Evolutionary conservation across 352 stramenopile genomes (phyloP), one percentile per base, ranked within the genome.

Genomic region (Pelagophyceae sp.): DNA sequence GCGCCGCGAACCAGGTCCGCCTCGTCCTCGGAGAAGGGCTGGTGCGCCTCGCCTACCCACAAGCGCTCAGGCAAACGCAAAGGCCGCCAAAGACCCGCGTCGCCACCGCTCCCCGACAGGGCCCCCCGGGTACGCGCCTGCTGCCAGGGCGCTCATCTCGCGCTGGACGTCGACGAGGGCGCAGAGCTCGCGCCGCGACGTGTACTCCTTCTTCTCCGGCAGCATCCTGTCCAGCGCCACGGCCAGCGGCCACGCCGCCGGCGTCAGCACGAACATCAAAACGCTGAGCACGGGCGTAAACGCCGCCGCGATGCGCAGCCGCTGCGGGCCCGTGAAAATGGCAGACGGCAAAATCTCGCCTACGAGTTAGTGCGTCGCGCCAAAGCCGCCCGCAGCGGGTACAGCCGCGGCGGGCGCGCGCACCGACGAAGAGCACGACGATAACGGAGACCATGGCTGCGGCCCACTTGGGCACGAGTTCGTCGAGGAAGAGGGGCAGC

Each of bases 401-500:
- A n/a, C n/a, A n/a, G n/a, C n/a, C n/a, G n/a, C n/a, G n/a, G n/a
- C n/a, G n/a, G n/a, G n/a, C n/a, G n/a, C n/a, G n/a, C n/a, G n/a
- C n/a, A n/a, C n/a, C 94, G 82, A 97, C 98, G 38, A 98, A 79
- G n/a, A 98, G 84, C 50, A 98, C 91, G 29, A 94, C 88, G 0
- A 92, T 97, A 0, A 98, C 93, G 3, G 92, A 97, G n/a, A 98
- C 82, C n/a, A 98, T 80, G 79, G 98, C 93, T 17, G 94, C 95
- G 19, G 94, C 79, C 32, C 82, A 91, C 38, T 76, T 80, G 3
- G 85, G 85, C 40, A 97, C 84, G 58, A 97, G 76, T 60, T 91
- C 86, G 82, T 94, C 93, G 64, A 97, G 84, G 82, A 98, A 97
- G 45, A 98, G 87, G 27, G 94, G 93, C n/a, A 98, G 84, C 31